Conservation (phyloP, 148 eudicot species). For the Arctostaphylos glauca region DNA sequence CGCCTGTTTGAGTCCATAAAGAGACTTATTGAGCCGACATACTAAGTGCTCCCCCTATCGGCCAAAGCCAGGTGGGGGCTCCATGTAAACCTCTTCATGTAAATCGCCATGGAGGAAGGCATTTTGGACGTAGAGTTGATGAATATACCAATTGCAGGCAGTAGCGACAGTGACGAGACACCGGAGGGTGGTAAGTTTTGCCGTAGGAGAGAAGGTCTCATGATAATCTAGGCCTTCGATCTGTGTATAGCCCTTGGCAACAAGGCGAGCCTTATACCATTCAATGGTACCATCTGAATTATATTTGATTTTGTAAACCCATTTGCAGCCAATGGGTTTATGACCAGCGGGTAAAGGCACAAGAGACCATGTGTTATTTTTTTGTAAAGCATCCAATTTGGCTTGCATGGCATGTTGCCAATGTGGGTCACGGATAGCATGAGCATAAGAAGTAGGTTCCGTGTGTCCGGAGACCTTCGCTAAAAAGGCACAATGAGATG, state of each 20-base stretch:
- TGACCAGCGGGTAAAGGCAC: no score
- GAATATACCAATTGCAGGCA: neutral
- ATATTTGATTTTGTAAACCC: no score
- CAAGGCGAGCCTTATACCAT: no score
- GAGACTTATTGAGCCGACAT: neutral
- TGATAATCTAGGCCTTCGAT: no score
- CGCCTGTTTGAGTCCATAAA: no score
- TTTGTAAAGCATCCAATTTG: neutral
- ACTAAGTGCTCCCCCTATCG: neutral
- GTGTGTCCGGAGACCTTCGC: neutral
- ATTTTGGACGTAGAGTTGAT: slow-evolving; percentile 4
- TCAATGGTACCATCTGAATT: no score
- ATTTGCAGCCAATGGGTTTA: no score
- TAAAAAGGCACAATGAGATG: neutral
- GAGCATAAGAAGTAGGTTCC: neutral
- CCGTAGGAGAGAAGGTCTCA: no score
- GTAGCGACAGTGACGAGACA: no score
- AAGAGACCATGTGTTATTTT: neutral
- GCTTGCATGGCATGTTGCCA: neutral
- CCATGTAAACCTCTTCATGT: neutral
- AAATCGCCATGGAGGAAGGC: slow-evolving; percentile 6
- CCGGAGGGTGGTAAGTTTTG: no score
- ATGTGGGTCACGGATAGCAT: neutral
- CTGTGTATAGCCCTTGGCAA: no score
- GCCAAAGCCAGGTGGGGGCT: neutral